These are phyloP conservation scores for Amanita subjunquillea DNA, from an alignment of 768 basidiomycete genomes.

Conservation along the genomic window DNA sequence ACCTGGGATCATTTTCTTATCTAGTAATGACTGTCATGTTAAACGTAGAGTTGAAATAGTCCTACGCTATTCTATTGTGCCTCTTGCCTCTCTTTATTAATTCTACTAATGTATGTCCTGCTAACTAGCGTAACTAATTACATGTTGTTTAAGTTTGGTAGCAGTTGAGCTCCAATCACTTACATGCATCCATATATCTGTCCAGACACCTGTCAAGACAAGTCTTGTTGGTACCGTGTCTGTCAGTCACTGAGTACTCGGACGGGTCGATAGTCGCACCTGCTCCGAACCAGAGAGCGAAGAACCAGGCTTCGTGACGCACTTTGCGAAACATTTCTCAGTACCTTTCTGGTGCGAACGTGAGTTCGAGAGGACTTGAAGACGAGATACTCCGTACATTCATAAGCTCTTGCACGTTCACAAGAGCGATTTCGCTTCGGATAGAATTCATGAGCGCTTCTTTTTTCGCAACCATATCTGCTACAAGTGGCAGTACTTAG, in stretches of 20 bases:
- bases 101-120: constrained; percentile 50
- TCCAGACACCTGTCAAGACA: constrained; percentile 72
- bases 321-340: constrained; percentile 71
- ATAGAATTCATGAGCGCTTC: constrained; percentile 55
- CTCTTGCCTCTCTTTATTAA: constrained; percentile 42
- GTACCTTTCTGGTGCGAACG: constrained; percentile 52
- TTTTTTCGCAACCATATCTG: constrained; percentile 38
- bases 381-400: constrained; percentile 33
- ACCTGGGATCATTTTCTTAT: background rate
- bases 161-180: constrained; percentile 19
- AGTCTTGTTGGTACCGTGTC: constrained; percentile 24
- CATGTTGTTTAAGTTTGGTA: background rate
- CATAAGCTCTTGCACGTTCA: constrained; percentile 76
- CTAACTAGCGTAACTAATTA: constrained; percentile 67
- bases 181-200: constrained; percentile 80
- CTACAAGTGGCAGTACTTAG: background rate
- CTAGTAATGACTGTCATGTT: background rate
- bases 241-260: constrained; percentile 2
- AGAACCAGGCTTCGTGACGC: constrained; percentile 64
- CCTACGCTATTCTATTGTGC: constrained; percentile 4
- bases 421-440: constrained; percentile 57
- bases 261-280: constrained; percentile 25
- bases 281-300: constrained; percentile 65
- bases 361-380: background rate
- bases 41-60: background rate